Evolutionary conservation across 768 basidiomycete genomes (phyloP), one percentile per base, ranked within the genome.

Genomic region (Cystobasidium ongulense): DNA sequence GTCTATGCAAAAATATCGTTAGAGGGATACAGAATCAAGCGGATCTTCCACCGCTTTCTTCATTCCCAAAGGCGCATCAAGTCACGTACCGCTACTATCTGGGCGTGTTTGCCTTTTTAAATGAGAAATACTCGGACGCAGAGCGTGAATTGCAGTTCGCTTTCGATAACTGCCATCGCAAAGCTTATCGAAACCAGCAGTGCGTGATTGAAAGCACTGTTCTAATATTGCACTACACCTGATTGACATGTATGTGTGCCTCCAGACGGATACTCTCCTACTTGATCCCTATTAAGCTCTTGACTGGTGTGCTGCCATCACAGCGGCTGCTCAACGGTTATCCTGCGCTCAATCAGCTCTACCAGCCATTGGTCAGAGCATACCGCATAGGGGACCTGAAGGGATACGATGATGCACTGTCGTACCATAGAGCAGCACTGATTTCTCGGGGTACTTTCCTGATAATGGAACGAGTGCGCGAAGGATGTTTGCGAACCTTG

Each of bases 11-110:
- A 82, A 97, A 92, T 78, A 89, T 99, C 71, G 84, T 97, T 39
- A 86, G 94, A 73, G 94, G 92, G 0, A 86, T 98, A 31, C 85
- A 90, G 39, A 91, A 89, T 1, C 91, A 90, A 78, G 85, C 86
- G 11, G 92, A 96, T 76, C 87, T 95, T 43, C 94, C 94, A 27
- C 85, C 89, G 7, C 80, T 98, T 38, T 81, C 83, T 0, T 81
- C 84, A 17, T 98, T 88, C 78, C 93, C 93, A 23, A 25, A 31
- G 74, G 71, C 71, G 76, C 74, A 74, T 52, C 82, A 92, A 90
- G 92, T 96, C 63, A 94, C 94, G 27, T 96, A 90, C 82, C 85
- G 88, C 75, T 99, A 95, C 84, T 97, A 97, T 80, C 82, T 96
- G 61, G 96, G 95, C 75, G 91, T 97, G 88, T 84, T 98, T 75